Evolutionary conservation across 2,329 filamentous ascomycete species (phyloP), one percentile per base, ranked within the genome.

Genomic region (Aspergillus tamarii): DNA sequence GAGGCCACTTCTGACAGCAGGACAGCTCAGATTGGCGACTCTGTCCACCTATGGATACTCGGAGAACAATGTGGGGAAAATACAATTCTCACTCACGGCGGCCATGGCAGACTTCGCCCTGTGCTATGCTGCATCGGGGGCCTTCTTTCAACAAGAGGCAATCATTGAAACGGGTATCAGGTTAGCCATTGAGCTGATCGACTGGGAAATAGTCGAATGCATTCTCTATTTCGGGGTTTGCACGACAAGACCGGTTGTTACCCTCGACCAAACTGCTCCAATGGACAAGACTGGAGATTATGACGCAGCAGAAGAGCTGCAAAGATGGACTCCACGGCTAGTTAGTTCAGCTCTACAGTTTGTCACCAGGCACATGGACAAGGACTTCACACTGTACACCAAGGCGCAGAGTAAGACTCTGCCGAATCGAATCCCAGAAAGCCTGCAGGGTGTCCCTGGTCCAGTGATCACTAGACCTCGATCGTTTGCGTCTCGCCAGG

Each of bases 191-290:
- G 61, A 63, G 0, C 53, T 68, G 4, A 66, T 77, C 4, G 62
- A 66, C 46, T 77, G 74, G 75, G 64, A 70, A 10, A 77, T 67
- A 14, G 59, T 76, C 36, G 74, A 78, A 56, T 56, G 66, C 4
- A 58, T 74, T 8, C 59, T 78, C 4, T 66, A 66, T n/a, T 77
- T 76, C 36, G 73, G 72, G 1, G 62, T 75, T 28, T 60, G 56
- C 14, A 60, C 69, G 1, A 57, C 64, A 14, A 66, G 68, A 11
- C 77, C 70, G 57, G 55, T 69, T 32, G 60, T 78, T 23, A 58
- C 48, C 14, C 50, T 64, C 9, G 57, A 64, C 26, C 28, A 39
- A 12, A 59, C 43, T 12, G 45, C 48, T 12, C 23, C 21, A 16
- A 41, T 21, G 21, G 50, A 48, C 8, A 59, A 62, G 30, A 12